phyloP scores from a whole-genome alignment of 2,329 filamentous ascomycete genomes.

The Alternaria sp. region DNA sequence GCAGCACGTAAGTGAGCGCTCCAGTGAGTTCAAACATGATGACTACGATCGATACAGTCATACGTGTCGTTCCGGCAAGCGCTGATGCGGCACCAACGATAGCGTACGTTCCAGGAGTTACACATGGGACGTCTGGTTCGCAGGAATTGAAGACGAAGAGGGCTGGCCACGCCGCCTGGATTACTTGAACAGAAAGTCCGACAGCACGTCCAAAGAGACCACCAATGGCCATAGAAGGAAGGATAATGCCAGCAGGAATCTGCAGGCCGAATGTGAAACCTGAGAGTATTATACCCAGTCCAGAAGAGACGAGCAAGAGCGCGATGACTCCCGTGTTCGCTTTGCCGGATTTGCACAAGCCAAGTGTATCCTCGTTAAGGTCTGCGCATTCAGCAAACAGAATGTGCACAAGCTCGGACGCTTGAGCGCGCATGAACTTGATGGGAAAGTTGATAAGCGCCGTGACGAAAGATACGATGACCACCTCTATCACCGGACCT shows the following conservation, averaged over 20 bases:
- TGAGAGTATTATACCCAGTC: constrained; percentile 85
- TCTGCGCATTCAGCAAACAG: constrained; percentile 91
- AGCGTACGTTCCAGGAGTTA: constrained; percentile 94
- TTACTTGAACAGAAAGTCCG: constrained; percentile 87
- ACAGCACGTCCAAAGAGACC: constrained; percentile 88
- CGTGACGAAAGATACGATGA: constrained; percentile 79
- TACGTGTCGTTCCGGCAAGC: constrained; percentile 90
- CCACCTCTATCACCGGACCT: constrained; percentile 80
- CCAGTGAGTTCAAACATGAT: constrained; percentile 99
- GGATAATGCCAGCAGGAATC: constrained; percentile 92
- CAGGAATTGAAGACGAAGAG: constrained; percentile 82
- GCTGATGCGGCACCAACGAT: constrained; percentile 95
- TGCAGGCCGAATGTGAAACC: constrained; percentile 91
- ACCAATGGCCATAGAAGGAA: constrained; percentile 95
- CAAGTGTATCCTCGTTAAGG: constrained; percentile 83
- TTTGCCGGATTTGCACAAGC: constrained; percentile 86
- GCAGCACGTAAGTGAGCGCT: constrained; percentile 92
- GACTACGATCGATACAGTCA: constrained; percentile 98
- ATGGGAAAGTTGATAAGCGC: constrained; percentile 95
- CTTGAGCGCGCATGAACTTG: constrained; percentile 92
- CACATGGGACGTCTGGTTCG: constrained; percentile 83
- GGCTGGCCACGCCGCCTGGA: constrained; percentile 79
- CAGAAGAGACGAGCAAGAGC: constrained; percentile 80
- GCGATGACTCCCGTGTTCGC: constrained; percentile 84
- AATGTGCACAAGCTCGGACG: constrained; percentile 87